Conservation (phyloP, 495 filamentous ascomycete species). For the Penicillium parvum region DNA sequence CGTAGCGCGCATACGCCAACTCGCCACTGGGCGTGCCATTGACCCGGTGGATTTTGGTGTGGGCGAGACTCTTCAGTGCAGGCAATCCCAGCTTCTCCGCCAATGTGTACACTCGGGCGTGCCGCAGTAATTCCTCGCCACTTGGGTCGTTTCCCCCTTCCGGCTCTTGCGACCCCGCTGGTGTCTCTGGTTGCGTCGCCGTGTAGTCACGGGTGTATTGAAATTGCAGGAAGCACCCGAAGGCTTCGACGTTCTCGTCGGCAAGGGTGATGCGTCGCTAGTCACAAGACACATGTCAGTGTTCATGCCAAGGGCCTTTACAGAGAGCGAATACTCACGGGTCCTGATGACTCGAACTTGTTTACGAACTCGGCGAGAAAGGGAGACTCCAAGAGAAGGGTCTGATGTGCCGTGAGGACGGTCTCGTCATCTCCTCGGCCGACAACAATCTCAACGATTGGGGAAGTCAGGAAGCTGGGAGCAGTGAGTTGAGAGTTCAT, state of each 20-base stretch:
- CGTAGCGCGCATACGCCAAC: constrained; percentile 83
- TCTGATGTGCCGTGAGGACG: constrained; percentile 73
- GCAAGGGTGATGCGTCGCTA: constrained; percentile 63
- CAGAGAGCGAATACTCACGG: constrained; percentile 16
- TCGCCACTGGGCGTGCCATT: constrained; percentile 81
- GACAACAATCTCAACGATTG: constrained; percentile 72
- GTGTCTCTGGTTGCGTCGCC: constrained; percentile 55
- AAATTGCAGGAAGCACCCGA: constrained; percentile 85
- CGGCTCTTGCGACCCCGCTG: constrained; percentile 46
- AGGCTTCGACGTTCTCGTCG: constrained; percentile 70
- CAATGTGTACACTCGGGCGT: constrained; percentile 84
- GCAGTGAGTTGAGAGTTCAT: constrained; percentile 7
- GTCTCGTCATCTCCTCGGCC: constrained; percentile 58
- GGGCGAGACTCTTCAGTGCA: constrained; percentile 69
- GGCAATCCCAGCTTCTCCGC: constrained; percentile 74
- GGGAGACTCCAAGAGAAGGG: constrained; percentile 65
- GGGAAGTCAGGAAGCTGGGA: constrained; percentile 59
- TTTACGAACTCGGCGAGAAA: constrained; percentile 63
- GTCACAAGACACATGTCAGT: constrained; percentile 2
- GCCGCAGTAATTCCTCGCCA: constrained; percentile 74
- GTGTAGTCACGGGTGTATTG: constrained; percentile 92
- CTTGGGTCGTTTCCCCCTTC: constrained; percentile 63
- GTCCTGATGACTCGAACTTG: constrained; percentile 45
- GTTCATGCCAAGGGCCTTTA: neutral
- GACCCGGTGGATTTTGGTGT: constrained; percentile 84